Conservation (phyloP, 495 filamentous ascomycete species). For the Penicillium roqueforti region DNA sequence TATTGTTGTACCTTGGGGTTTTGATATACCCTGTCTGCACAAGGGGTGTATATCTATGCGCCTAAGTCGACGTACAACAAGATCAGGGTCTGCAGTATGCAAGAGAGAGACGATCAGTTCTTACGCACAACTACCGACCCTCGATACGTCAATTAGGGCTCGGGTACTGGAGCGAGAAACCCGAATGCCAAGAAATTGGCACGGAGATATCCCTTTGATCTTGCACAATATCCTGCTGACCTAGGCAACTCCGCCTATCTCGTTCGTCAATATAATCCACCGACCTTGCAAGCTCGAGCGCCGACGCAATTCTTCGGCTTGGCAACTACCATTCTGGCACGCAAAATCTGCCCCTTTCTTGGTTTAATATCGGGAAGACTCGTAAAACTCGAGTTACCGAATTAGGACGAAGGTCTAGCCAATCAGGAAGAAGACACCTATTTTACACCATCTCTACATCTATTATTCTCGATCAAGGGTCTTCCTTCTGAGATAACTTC, state of each 20-base stretch:
- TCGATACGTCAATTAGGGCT: background rate
- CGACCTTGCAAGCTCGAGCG: background rate
- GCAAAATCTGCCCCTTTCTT: too few species aligned
- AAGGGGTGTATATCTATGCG: background rate
- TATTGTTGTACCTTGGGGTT: background rate
- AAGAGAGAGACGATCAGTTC: background rate
- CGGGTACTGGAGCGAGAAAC: background rate
- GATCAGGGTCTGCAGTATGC: background rate
- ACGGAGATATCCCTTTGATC: background rate
- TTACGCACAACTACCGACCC: background rate
- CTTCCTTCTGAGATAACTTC: too few species aligned
- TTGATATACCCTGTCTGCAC: background rate
- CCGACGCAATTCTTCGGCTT: background rate
- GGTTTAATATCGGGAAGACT: too few species aligned
- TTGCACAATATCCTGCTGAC: background rate
- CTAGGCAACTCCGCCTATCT: background rate
- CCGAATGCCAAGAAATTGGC: background rate
- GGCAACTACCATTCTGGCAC: background rate
- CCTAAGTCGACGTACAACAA: background rate
- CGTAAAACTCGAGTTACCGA: too few species aligned
- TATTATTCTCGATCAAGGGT: too few species aligned
- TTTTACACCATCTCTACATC: too few species aligned
- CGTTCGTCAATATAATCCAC: background rate
- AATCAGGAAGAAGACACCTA: too few species aligned
- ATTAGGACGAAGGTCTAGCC: too few species aligned